Base-by-base conservation (phyloP, 1,284 basidiomycete genomes). In the Trametes hirsuta region DNA sequence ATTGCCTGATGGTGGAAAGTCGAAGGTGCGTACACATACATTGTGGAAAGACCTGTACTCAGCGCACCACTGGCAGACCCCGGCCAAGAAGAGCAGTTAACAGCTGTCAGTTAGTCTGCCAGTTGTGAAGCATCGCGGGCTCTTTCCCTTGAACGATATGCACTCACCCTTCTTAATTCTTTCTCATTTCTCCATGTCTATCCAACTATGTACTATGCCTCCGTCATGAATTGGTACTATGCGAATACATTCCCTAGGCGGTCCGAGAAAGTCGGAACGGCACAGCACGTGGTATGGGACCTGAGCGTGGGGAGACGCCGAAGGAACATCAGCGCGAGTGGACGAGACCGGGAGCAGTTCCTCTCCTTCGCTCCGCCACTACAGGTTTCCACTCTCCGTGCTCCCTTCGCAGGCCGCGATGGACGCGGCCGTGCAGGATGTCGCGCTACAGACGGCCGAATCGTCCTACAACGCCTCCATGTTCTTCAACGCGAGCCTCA, bases 401-500 rank as follows among this genome's bases (percentile, higher is more conserved):
- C 35, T 21, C 22, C 47, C 8, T 42, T 12, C 9, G 14, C 10
- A 34, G 12, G 40, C 41, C 14, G 41, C 53, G 49, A 56, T 56
- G 58, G 51, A 50, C n/a, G 58, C 24, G 21, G 41, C 35, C 21
- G 54, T 47, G n/a, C 37, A 48, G 3, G 15, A 44, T 22, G 42
- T 62, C 42, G 52, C 45, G 36, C 48, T 39, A 21, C 36, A 49
- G 22, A 15, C 56, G 14, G 25, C 52, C 24, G 64, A 65, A 39
- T 25, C 58, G 21, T 60, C 61, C 60, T 65, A 62, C 49, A 65
- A 65, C 46, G 41, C 53, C 36, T 63, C 64, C 10, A 52, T 61
- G 39, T 53, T 70, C 47, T 62, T 68, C 65, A 68, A 68, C 54
- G 59, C 67, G 10, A 66, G 62, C 50, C 62, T 68, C 48, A 70